phyloP scores from a whole-genome alignment of 2,329 filamentous ascomycete genomes.

The Davidsoniella eucalypti region DNA sequence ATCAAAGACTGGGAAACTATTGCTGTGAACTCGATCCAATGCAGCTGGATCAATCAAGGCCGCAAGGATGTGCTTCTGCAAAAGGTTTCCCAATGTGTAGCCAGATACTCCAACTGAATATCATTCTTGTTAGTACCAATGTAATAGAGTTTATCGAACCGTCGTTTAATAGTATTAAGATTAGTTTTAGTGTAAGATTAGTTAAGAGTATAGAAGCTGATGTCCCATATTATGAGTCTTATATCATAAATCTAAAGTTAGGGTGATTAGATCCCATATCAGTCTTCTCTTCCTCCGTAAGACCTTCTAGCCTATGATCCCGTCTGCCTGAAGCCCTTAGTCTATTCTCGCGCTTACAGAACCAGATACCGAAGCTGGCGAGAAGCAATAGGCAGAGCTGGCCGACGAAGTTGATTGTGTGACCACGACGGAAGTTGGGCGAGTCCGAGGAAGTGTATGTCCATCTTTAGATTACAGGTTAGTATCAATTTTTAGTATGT shows the following conservation, averaged over 20 bases:
- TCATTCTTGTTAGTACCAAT: too few species aligned
- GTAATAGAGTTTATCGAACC: too few species aligned
- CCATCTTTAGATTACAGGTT: conserved; percentile 23
- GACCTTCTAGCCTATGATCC: conserved; percentile 17
- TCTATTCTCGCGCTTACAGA: conserved; percentile 33
- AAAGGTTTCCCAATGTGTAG: conserved; percentile 22
- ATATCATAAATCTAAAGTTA: conserved; percentile 17
- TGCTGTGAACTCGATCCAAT: conserved; percentile 42
- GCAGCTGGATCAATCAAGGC: conserved; percentile 50
- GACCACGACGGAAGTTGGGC: conserved; percentile 31
- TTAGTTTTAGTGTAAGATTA: too few species aligned
- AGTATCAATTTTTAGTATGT: not conserved
- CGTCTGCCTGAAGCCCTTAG: conserved; percentile 17
- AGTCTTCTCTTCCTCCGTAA: conserved; percentile 19
- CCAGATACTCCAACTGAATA: not conserved
- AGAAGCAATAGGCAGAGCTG: conserved; percentile 30
- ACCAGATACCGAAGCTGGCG: conserved; percentile 30
- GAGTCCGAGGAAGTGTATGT: conserved; percentile 32
- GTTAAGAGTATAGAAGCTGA: too few species aligned
- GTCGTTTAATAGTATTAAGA: too few species aligned
- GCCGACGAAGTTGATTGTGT: conserved; percentile 39
- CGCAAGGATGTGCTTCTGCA: conserved; percentile 43
- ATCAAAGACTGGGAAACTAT: conserved; percentile 52
- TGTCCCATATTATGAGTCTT: not conserved
- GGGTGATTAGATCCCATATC: conserved; percentile 21